Conservation (phyloP, 352 stramenopile genomes). For the Plasmopara muralis region DNA sequence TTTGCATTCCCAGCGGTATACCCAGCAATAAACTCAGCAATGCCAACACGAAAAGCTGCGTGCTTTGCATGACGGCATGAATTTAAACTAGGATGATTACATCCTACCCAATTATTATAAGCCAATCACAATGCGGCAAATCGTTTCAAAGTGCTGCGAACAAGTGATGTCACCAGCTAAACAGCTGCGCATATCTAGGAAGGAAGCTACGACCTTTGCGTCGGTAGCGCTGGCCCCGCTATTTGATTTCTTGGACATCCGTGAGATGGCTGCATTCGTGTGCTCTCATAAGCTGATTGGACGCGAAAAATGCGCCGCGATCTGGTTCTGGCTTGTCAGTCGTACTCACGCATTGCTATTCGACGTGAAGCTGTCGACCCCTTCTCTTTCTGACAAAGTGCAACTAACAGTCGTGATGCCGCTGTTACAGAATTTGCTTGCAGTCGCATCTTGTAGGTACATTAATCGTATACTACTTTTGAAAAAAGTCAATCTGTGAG, state of each 20-base stretch:
- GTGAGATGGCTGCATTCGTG: slow-evolving; percentile 28
- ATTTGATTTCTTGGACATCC: slow-evolving; percentile 49
- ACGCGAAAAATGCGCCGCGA: slow-evolving; percentile 18
- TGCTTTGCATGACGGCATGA: slow-evolving; percentile 8
- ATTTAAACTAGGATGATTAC: too few species aligned
- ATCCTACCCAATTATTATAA: too few species aligned
- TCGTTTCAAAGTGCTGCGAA: not conserved
- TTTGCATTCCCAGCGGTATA: slow-evolving; percentile 39
- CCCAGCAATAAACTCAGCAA: slow-evolving; percentile 39
- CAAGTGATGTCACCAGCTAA: slow-evolving; percentile 13
- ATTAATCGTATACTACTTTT: not conserved
- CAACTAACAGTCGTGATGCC: slow-evolving; percentile 33
- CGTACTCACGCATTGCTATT: slow-evolving; percentile 23
- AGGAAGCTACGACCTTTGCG: slow-evolving; percentile 1
- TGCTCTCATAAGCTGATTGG: slow-evolving; percentile 23
- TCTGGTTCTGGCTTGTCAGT: slow-evolving; percentile 42
- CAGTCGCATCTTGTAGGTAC: slow-evolving; percentile 42
- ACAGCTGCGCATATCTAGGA: slow-evolving; percentile 8
- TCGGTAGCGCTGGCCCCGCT: slow-evolving; percentile 37
- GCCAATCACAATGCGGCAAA: too few species aligned
- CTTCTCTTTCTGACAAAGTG: slow-evolving; percentile 21
- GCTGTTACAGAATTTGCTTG: slow-evolving; percentile 44
- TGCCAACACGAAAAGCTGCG: slow-evolving; percentile 28
- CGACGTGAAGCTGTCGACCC: slow-evolving; percentile 19
- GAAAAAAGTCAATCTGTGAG: too few species aligned